Conservation (phyloP, 1,139 yeast genomes). For the Lodderomyces metapsilosis region DNA sequence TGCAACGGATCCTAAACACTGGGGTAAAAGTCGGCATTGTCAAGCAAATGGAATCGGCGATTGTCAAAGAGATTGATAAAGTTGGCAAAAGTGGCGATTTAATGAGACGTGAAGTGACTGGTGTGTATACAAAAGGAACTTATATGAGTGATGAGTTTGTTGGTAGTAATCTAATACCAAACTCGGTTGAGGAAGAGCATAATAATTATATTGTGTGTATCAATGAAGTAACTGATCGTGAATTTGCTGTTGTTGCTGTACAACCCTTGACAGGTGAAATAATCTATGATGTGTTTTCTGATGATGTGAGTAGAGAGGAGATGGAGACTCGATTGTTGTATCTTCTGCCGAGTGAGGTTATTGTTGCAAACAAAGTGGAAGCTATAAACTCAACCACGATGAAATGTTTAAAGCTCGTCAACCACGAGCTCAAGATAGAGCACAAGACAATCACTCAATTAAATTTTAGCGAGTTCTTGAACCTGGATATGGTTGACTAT, state of each 20-base stretch:
- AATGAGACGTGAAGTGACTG: constrained; percentile 67
- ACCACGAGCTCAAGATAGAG: constrained; percentile 15
- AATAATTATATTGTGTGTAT: constrained; percentile 34
- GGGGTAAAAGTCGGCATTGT: constrained; percentile 85
- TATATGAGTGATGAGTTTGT: constrained; percentile 62
- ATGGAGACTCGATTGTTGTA: constrained; percentile 73
- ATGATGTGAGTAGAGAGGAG: constrained; percentile 52
- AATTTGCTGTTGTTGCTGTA: constrained; percentile 58
- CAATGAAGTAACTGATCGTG: constrained; percentile 14
- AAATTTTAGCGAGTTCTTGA: constrained; percentile 13
- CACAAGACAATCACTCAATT: constrained; percentile 9
- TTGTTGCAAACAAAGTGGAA: constrained; percentile 36
- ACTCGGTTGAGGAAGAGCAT: constrained; percentile 20
- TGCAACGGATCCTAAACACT: constrained; percentile 60
- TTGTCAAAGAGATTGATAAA: constrained; percentile 54
- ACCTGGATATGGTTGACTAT: constrained; percentile 21
- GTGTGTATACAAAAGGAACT: constrained; percentile 81
- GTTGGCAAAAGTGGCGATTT: constrained; percentile 42
- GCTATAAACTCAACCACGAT: constrained; percentile 26
- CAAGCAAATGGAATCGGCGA: constrained; percentile 80
- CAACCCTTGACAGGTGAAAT: constrained; percentile 80
- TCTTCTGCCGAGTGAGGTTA: constrained; percentile 69
- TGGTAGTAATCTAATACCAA: constrained; percentile 17
- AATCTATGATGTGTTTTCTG: constrained; percentile 65
- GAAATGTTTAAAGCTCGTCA: constrained; percentile 18